A percentile compares a stretch with the other conserved stretches of the same genome.
These are phyloP conservation scores for Mallotus repandus DNA, from an alignment of 441 rosid genomes.

Conservation along the genomic window DNA sequence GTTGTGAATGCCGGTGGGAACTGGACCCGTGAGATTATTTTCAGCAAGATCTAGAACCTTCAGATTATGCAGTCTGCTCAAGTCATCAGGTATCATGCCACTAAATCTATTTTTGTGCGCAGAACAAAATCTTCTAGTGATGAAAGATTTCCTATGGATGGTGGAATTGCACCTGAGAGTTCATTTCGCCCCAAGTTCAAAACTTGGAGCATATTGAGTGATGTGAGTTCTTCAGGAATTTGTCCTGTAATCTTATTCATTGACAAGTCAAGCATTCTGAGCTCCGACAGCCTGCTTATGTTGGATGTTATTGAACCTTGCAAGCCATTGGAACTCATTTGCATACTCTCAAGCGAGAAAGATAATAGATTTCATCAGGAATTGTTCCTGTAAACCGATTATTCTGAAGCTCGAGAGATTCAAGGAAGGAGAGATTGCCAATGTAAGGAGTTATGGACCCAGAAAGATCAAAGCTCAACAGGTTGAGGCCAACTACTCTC, in stretches of 20 bases:
- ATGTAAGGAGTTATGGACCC: constrained; percentile 48
- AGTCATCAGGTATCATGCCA: constrained; percentile 39
- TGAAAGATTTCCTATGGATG: constrained; percentile 44
- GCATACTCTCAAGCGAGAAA: constrained; percentile 38
- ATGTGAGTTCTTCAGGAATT: constrained; percentile 35
- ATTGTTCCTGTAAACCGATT: constrained; percentile 41
- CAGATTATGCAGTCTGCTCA: constrained; percentile 37
- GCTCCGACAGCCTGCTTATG: constrained; percentile 33
- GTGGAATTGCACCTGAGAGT: constrained; percentile 41
- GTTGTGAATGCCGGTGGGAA: constrained; percentile 49
- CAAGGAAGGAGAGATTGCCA: constrained; percentile 48
- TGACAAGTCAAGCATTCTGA: constrained; percentile 38
- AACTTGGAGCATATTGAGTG: constrained; percentile 31
- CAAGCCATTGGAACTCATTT: constrained; percentile 43
- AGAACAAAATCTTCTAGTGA: constrained; percentile 33
- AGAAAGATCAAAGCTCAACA: constrained; percentile 21
- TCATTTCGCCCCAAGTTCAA: constrained; percentile 44
- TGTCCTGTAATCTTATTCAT: constrained; percentile 40
- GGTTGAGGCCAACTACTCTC: constrained; percentile 33
- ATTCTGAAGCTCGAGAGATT: constrained; percentile 43
- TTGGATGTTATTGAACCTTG: constrained; percentile 37
- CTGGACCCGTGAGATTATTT: constrained; percentile 38
- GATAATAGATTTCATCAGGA: constrained; percentile 41
- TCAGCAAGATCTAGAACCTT: constrained; percentile 45
- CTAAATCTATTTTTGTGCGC: constrained; percentile 41